Evolutionary conservation across 2,329 filamentous ascomycete species (phyloP), one percentile per base, ranked within the genome.

Genomic region (Davidsoniella australis): DNA sequence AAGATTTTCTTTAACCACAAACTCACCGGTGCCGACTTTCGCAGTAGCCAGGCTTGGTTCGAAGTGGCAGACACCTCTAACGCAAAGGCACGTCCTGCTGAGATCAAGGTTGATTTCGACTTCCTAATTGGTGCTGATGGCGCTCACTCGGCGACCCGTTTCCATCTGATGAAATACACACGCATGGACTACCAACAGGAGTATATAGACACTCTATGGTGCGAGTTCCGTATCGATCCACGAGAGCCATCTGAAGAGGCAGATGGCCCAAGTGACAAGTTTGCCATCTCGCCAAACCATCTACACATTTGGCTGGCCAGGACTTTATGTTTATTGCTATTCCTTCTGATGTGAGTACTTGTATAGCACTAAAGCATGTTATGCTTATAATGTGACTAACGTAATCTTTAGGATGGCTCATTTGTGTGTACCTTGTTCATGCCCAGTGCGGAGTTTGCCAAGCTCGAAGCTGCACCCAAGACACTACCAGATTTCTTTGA

Each of bases 241-340:
- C 62, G 59, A 24, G 55, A 63, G 0, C 54, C 54, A 8, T 72
- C 84, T 1, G 63, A 63, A 26, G 54, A 63, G 2, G 57, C 58
- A 0, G 48, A 56, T 6, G 42, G 54, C 10, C 54, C 55, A 4
- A 55, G 59, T 24, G 61, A 64, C 36, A 57, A 62, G 42, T 96
- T 93, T 61, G 71, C 72, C 44, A 91, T 96, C 56, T 91, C 86
- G 0, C 86, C 87, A 1, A 85, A 95, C 58, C 88, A 96, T 61
- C 71, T 98, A 1, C 91, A 98, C 64, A 98, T 98, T 61, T 98
- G 91, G 91, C 91, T 0, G 87, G 85, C 29, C 80, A 80, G 57
- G 79, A 88, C 40, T 89, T 91, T 59, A 96, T 98, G 93, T 98
- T 98, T 66, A 98, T 98, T 59, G 93, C 91, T 16, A 88, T 98